These are phyloP conservation scores for Dinochytrium kinnereticum DNA, from an alignment of 371 early-diverging fungal genomes.

Conservation along the genomic window DNA sequence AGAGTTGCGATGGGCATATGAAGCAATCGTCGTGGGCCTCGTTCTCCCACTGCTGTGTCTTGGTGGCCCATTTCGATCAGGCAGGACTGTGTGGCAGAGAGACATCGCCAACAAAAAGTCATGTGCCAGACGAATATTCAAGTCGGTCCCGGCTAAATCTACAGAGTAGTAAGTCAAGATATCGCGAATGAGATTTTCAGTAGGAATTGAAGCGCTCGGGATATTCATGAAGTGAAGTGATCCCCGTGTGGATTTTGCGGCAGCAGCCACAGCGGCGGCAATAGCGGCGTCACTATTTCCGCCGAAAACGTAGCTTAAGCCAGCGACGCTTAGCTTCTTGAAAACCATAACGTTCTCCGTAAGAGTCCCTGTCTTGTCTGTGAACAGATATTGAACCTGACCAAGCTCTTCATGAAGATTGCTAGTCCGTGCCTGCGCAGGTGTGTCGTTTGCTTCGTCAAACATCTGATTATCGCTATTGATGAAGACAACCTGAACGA, in stretches of 20 bases:
- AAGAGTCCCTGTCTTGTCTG: slow-evolving; percentile 75
- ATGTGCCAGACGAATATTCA: slow-evolving; percentile 1
- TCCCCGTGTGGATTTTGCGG: background rate
- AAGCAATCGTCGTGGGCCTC: background rate
- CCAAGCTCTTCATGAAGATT: slow-evolving; percentile 87
- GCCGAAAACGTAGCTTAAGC: slow-evolving; percentile 68
- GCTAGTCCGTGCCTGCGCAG: slow-evolving; percentile 74
- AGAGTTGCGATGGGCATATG: background rate
- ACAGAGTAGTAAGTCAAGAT: slow-evolving; percentile 28
- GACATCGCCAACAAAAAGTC: slow-evolving; percentile 41
- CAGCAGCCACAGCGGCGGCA: background rate
- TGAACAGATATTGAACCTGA: slow-evolving; percentile 95
- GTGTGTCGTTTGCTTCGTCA: slow-evolving; percentile 72
- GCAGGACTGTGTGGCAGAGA: slow-evolving; percentile 39
- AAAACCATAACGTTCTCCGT: slow-evolving; percentile 77
- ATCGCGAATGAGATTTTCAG: background rate
- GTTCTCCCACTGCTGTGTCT: background rate
- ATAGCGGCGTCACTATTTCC: too few species aligned
- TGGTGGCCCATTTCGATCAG: slow-evolving; percentile 15
- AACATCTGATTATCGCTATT: slow-evolving; percentile 89
- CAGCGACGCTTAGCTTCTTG: slow-evolving; percentile 80
- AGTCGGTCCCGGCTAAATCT: background rate
- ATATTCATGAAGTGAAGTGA: background rate
- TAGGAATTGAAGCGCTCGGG: slow-evolving; percentile 19
- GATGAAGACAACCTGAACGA: slow-evolving; percentile 68